A percentile compares a stretch with the other conserved stretches of the same genome.
These are phyloP conservation scores for Zopfia rhizophila DNA, from an alignment of 2,329 filamentous ascomycete species.

Conservation along the genomic window DNA sequence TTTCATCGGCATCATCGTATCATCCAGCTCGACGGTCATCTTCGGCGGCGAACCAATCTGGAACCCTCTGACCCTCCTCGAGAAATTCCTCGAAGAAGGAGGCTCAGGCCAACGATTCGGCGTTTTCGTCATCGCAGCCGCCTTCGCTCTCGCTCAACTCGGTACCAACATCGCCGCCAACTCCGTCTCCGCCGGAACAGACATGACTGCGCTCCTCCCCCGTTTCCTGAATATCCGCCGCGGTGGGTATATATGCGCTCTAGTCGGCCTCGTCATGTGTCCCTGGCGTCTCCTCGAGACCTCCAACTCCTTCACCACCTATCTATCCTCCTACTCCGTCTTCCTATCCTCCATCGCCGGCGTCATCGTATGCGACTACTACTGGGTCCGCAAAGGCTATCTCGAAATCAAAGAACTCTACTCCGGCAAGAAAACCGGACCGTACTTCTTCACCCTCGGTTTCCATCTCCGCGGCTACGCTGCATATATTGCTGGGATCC, in stretches of 20 bases:
- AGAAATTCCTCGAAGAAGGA: constrained; percentile 54
- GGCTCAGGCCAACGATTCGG: constrained; percentile 56
- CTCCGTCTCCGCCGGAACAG: constrained; percentile 83
- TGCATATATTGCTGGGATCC: constrained; percentile 83
- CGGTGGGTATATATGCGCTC: constrained; percentile 85
- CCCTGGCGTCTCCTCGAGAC: constrained; percentile 81
- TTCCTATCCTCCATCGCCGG: constrained; percentile 94
- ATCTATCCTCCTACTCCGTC: constrained; percentile 90
- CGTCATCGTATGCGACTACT: constrained; percentile 92
- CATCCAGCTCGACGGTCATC: constrained; percentile 57
- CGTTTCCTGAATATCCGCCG: constrained; percentile 86
- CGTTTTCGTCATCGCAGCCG: constrained; percentile 64
- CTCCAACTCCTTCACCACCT: constrained; percentile 88
- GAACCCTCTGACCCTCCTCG: constrained; percentile 55
- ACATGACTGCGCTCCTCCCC: constrained; percentile 82
- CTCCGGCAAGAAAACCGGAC: constrained; percentile 71
- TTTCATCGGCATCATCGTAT: constrained; percentile 73
- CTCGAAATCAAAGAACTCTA: constrained; percentile 83
- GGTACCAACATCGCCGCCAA: constrained; percentile 91
- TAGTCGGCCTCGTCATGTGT: constrained; percentile 84
- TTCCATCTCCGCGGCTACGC: constrained; percentile 85
- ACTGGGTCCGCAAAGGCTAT: constrained; percentile 83
- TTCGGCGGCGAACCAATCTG: constrained; percentile 55
- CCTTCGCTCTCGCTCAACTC: constrained; percentile 75
- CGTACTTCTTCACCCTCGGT: constrained; percentile 79